Base-by-base conservation (phyloP, 2,329 filamentous ascomycete genomes). In the Domatiomyces globalis region DNA sequence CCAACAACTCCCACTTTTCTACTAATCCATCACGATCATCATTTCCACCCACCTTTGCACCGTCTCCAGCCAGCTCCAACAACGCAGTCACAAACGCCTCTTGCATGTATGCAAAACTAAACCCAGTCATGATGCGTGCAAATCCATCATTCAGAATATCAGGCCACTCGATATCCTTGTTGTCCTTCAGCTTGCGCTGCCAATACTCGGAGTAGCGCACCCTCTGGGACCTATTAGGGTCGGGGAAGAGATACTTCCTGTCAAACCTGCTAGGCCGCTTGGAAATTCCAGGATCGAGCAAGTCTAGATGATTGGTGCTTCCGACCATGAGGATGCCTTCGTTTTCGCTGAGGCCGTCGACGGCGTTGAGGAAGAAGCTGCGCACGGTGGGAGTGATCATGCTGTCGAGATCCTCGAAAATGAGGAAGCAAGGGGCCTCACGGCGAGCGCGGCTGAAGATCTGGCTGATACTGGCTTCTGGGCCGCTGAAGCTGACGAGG, bases 211-310 rank as follows among this genome's bases (percentile, higher is more conserved):
- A 68, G 52, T 74, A 74, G 48, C 65, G 61, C 6, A 67, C 59
- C 3, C 71, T 59, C 56, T 72, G 65, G 9, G 61, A 60, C 39
- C 55, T 36, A 33, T 58, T 53, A 2, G 71, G 71, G 49, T 70
- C 61, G 1, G 66, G 60, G 56, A 72, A 74, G 51, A 67, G 65
- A 60, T 72, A 73, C 53, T 73, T 73, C 25, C 71, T 60, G 51
- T 74, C 71, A 54, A 74, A 74, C 5, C 71, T 63, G 20, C 62
- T 66, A 2, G 71, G 71, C 0, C 71, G 66, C 63, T 73, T 73
- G 12, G 66, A 60, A 46, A 74, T 65, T 6, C 66, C 67, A 5
- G 67, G 66, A 51, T 70, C 68, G 12, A 70, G 56, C 6, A 53
- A 45, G n/a, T 61, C 53, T 2, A 58, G 57, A 50, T 69, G 63